Percentiles rank a stretch among this genome's conserved stretches.
Conservation (phyloP, 2,329 filamentous ascomycete species). For the Colletotrichum limetticola region DNA sequence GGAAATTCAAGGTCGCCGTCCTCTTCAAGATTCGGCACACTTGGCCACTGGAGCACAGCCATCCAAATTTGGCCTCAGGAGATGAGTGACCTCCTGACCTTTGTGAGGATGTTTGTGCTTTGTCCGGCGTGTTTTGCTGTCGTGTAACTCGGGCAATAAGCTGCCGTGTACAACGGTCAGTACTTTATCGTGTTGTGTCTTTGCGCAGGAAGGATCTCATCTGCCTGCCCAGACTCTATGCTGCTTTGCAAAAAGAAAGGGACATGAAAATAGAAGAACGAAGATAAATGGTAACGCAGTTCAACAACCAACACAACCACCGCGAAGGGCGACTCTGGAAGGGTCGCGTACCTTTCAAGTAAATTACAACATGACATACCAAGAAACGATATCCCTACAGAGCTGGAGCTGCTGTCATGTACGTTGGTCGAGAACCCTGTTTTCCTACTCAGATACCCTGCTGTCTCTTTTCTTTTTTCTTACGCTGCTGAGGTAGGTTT, state of each 20-base stretch:
- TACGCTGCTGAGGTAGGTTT: neutral
- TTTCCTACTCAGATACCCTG: neutral
- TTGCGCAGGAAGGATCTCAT: neutral
- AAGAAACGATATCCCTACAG: neutral
- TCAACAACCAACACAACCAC: too few relatives aligned
- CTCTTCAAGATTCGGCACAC: slow-evolving; percentile 2
- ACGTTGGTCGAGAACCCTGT: neutral
- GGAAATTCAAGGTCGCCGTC: neutral
- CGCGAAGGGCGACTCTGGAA: neutral
- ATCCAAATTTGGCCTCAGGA: neutral
- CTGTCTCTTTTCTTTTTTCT: neutral
- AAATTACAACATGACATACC: neutral
- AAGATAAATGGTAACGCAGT: neutral
- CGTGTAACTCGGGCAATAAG: neutral
- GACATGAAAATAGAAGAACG: neutral
- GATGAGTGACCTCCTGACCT: neutral
- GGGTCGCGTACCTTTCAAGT: neutral
- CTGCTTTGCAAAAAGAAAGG: neutral
- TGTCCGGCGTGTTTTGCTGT: neutral
- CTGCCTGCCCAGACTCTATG: neutral
- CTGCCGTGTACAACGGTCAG: neutral
- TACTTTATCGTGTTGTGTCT: neutral
- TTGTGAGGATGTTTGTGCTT: neutral
- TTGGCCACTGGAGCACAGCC: slow-evolving; percentile 10
- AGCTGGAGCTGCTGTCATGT: neutral